Conservation (phyloP, 2,329 filamentous ascomycete genomes). For the Neurospora sp. region DNA sequence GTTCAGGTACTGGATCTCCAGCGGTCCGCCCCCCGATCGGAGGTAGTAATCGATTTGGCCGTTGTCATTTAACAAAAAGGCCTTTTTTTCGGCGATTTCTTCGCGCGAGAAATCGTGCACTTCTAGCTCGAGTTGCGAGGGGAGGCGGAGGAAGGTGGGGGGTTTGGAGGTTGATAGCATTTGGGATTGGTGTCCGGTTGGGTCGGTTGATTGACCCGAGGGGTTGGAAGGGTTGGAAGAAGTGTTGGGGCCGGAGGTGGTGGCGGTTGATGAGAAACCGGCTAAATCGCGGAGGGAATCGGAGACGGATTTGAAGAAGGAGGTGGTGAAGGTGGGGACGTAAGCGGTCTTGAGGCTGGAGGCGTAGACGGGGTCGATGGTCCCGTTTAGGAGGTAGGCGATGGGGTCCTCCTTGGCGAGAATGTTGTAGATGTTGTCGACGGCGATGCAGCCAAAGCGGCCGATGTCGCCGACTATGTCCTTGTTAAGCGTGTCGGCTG, state of each 20-base stretch:
- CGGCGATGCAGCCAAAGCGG: conserved; percentile 79
- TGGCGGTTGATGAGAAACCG: conserved; percentile 27
- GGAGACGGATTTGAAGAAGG: conserved; percentile 55
- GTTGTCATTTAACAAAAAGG: conserved; percentile 85
- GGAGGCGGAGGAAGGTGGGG: conserved; percentile 39
- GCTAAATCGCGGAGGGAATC: conserved; percentile 54
- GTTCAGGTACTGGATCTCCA: conserved; percentile 93
- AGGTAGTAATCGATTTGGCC: conserved; percentile 91
- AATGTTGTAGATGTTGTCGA: conserved; percentile 96
- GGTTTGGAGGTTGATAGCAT: conserved; percentile 18
- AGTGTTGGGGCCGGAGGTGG: conserved; percentile 11
- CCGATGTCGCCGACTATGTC: conserved; percentile 69
- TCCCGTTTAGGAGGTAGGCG: conserved; percentile 83
- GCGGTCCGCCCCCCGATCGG: conserved; percentile 69
- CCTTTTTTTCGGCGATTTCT: conserved; percentile 83
- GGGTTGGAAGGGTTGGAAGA: conserved; percentile 13
- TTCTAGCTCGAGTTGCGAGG: conserved; percentile 75
- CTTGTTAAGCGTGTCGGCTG: conserved; percentile 44
- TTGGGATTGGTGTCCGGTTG: not conserved
- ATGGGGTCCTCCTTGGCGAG: conserved; percentile 66
- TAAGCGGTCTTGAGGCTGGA: conserved; percentile 65
- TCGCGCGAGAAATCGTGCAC: conserved; percentile 91
- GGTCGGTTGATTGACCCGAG: not conserved
- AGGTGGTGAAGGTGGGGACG: conserved; percentile 63
- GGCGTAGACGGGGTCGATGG: conserved; percentile 74